A percentile compares a stretch with the other conserved stretches of the same genome.
phyloP scores from a whole-genome alignment of 2,329 filamentous ascomycete species.

The Cordyceps cateniannulata region DNA sequence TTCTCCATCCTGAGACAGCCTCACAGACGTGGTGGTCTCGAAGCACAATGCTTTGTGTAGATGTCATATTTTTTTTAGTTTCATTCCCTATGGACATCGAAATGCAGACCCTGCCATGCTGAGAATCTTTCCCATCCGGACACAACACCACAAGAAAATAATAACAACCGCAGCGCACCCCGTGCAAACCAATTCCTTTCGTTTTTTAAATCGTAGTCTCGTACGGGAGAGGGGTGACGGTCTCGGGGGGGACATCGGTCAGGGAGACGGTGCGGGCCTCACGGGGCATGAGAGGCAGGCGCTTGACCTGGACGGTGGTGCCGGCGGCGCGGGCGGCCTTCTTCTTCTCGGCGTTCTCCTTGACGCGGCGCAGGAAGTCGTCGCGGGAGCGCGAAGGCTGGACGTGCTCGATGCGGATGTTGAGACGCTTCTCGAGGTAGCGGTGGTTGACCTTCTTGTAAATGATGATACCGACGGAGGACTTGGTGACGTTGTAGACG shows the following conservation, averaged over 20 bases:
- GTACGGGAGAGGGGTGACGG: conserved; percentile 85
- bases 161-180: conserved; percentile 24
- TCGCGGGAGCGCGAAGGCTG: conserved; percentile 89
- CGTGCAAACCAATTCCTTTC: conserved; percentile 13
- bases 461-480: conserved; percentile 95
- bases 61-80: conserved; percentile 12
- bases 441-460: conserved; percentile 99
- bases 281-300: conserved; percentile 74
- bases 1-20: background rate
- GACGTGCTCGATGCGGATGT: conserved; percentile 98
- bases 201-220: conserved; percentile 89
- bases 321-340: conserved; percentile 88
- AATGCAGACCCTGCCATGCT: conserved; percentile 30
- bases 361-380: conserved; percentile 93
- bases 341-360: conserved; percentile 90
- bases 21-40: background rate
- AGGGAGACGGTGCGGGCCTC: conserved; percentile 72
- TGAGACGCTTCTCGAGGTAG: conserved; percentile 99
- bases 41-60: background rate
- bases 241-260: conserved; percentile 83
- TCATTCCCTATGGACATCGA: conserved; percentile 16
- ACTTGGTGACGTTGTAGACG: conserved; percentile 99
- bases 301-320: conserved; percentile 85
- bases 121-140: conserved; percentile 37
- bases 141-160: conserved; percentile 37